Conservation (phyloP, 306 rosid genomes). For the cucumber (Cucumis sativus) region DNA sequence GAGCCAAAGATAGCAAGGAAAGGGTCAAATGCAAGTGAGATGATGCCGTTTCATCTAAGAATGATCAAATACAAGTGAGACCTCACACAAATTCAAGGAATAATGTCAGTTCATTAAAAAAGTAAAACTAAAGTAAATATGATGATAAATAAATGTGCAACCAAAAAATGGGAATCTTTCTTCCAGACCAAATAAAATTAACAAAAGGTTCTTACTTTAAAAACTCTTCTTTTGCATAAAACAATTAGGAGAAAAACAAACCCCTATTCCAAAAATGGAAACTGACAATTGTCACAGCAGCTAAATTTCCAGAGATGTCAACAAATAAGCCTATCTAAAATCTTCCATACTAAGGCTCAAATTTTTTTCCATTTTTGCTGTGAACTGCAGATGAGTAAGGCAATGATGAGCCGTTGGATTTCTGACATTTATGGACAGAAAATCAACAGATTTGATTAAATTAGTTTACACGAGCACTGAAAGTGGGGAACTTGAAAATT, state of each 20-base stretch:
- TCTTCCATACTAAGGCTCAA: neutral
- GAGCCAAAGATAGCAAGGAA: no score
- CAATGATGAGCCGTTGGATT: conserved; percentile 5
- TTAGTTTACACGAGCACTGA: neutral
- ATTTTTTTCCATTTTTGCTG: neutral
- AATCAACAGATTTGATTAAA: neutral
- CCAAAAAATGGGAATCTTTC: neutral
- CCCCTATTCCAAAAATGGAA: neutral
- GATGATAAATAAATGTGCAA: neutral
- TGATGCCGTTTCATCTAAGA: no score
- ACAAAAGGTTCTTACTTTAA: neutral
- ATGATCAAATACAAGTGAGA: no score
- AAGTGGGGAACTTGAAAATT: neutral
- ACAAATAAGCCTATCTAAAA: neutral
- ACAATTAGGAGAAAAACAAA: neutral
- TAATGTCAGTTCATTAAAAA: neutral
- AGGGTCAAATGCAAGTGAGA: no score
- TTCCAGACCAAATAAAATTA: neutral
- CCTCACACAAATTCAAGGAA: neutral
- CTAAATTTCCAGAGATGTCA: neutral
- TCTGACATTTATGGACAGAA: neutral
- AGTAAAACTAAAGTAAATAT: neutral
- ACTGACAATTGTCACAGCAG: neutral
- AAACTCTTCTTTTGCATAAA: neutral
- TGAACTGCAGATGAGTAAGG: neutral